phyloP scores from a whole-genome alignment of 2,329 filamentous ascomycete genomes.

The Venturia asperata region DNA sequence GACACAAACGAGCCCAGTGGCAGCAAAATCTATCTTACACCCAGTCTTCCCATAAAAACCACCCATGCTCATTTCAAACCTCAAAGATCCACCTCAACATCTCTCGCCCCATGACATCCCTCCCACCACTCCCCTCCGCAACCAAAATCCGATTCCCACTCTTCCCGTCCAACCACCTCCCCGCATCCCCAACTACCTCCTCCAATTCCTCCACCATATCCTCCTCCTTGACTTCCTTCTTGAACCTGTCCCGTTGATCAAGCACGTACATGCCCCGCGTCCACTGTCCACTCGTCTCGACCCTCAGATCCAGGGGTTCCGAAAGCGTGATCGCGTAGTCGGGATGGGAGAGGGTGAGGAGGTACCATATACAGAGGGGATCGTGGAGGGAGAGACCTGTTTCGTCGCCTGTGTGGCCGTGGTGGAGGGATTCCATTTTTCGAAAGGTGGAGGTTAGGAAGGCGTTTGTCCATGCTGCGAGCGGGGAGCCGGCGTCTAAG shows the following conservation, averaged over 20 bases:
- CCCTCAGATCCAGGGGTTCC: slow-evolving; percentile 67
- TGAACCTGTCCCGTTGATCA: slow-evolving; percentile 54
- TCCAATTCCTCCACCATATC: slow-evolving; percentile 53
- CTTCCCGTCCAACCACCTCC: slow-evolving; percentile 65
- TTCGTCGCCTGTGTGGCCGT: slow-evolving; percentile 27
- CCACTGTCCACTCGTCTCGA: slow-evolving; percentile 92
- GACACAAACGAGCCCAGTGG: too few relatives aligned
- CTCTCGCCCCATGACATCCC: slow-evolving; percentile 57
- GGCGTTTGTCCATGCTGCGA: slow-evolving; percentile 40
- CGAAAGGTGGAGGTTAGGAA: slow-evolving; percentile 41
- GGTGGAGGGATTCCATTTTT: slow-evolving; percentile 38
- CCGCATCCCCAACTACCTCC: slow-evolving; percentile 55
- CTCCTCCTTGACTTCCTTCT: slow-evolving; percentile 38
- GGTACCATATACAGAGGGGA: slow-evolving; percentile 37
- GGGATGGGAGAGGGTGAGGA: slow-evolving; percentile 21
- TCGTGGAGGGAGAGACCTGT: slow-evolving; percentile 42
- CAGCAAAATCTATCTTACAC: neutral
- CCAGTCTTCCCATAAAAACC: neutral
- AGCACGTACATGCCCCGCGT: slow-evolving; percentile 84
- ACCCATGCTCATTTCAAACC: neutral
- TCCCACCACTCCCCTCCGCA: slow-evolving; percentile 62
- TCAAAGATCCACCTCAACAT: slow-evolving; percentile 59
- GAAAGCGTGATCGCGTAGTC: slow-evolving; percentile 11
- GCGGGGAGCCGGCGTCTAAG: slow-evolving; percentile 32
- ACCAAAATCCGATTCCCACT: slow-evolving; percentile 76